These are phyloP conservation scores for Candida ipomoeae DNA, from an alignment of 805 yeast genomes.

Conservation along the genomic window DNA sequence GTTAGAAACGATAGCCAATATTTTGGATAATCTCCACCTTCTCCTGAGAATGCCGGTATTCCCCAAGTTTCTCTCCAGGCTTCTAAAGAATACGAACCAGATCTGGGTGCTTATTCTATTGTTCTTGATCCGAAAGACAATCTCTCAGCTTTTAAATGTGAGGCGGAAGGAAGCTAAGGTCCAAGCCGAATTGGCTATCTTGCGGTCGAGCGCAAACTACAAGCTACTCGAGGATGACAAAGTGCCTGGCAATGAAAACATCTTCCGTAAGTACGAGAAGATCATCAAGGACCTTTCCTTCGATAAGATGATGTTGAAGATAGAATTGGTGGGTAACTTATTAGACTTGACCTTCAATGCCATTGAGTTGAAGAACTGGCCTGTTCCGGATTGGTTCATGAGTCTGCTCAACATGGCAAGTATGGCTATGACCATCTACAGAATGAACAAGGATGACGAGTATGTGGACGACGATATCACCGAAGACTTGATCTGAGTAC, in stretches of 20 bases:
- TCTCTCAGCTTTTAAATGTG: constrained; percentile 39
- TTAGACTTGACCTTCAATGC: constrained; percentile 38
- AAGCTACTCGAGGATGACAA: constrained; percentile 20
- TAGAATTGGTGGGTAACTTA: constrained; percentile 41
- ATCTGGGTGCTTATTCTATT: constrained; percentile 40
- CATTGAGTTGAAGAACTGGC: constrained; percentile 34
- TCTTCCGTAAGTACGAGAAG: constrained; percentile 36
- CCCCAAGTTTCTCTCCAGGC: constrained; percentile 27
- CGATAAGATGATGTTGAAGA: constrained; percentile 38
- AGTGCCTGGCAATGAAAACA: constrained; percentile 18
- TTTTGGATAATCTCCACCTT: constrained; percentile 40
- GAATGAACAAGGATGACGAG: constrained; percentile 48
- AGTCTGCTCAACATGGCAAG: constrained; percentile 36
- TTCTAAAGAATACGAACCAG: constrained; percentile 40
- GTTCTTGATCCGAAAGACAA: constrained; percentile 38
- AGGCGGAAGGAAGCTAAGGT: constrained; percentile 36
- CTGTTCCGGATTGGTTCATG: constrained; percentile 42
- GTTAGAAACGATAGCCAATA: constrained; percentile 35
- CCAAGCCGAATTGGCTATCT: constrained; percentile 32
- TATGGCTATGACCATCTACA: constrained; percentile 45
- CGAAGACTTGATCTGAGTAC: constrained; percentile 33
- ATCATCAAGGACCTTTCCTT: constrained; percentile 39
- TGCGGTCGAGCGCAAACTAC: constrained; percentile 21
- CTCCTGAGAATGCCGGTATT: constrained; percentile 42
- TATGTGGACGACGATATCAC: constrained; percentile 41